phyloP scores from a whole-genome alignment of 305 asterid species.

The Fraxinus floribunda region DNA sequence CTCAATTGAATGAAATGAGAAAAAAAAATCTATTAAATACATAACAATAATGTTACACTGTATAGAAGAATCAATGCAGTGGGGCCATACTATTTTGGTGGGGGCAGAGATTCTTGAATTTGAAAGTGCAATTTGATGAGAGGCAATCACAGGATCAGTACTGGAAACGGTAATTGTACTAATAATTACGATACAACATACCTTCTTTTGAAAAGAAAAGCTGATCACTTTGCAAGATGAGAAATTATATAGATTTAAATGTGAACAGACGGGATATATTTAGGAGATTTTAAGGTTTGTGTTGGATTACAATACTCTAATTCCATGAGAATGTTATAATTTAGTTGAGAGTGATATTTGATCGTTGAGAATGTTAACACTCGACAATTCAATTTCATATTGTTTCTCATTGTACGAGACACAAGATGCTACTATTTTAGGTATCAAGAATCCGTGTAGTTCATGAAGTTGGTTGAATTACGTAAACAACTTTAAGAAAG shows the following conservation, averaged over 20 bases:
- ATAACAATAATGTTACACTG: slow-evolving; percentile 9
- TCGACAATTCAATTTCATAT: too few species aligned
- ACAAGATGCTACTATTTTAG: not conserved
- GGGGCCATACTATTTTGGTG: slow-evolving; percentile 21
- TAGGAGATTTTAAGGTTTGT: not conserved
- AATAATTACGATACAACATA: slow-evolving; percentile 9
- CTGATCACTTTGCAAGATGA: slow-evolving; percentile 27
- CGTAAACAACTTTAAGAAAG: too few species aligned
- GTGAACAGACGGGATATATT: not conserved
- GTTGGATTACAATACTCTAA: not conserved
- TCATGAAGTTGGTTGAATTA: too few species aligned
- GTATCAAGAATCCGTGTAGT: too few species aligned
- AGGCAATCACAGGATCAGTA: slow-evolving; percentile 31
- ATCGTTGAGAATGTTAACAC: too few species aligned
- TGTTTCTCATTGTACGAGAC: not conserved
- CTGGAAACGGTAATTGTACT: slow-evolving; percentile 9
- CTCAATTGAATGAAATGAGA: too few species aligned
- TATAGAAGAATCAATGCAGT: not conserved
- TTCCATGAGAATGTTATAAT: not conserved
- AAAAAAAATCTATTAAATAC: too few species aligned
- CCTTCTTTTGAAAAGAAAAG: slow-evolving; percentile 28
- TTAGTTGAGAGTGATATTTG: not conserved
- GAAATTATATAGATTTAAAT: not conserved
- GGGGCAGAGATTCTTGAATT: slow-evolving; percentile 22
- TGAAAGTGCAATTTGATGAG: slow-evolving; percentile 39